Base-by-base conservation (phyloP, 768 basidiomycete species). In the Boletus rubropictus region DNA sequence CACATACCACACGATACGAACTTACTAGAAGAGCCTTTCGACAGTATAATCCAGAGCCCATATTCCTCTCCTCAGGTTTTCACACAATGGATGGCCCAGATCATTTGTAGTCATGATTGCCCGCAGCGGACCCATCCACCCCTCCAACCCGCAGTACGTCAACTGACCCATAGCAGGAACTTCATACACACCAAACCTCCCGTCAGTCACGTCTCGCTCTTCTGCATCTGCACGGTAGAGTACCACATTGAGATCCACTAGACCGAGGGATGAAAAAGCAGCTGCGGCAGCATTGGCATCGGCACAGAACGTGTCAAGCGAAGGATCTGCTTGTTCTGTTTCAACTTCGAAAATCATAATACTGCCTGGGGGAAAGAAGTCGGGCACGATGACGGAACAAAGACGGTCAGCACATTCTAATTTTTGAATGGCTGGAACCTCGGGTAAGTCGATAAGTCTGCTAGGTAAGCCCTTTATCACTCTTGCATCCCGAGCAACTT, bases 1-100 rank as follows among this genome's bases (percentile, higher is more conserved):
- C 39, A 44, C n/a, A 41, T 28, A 18, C 9, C 38, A 40, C 9
- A 42, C 18, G 7, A 22, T 1, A 20, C 44, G 32, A 5, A 76
- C 90, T 59, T 59, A 93, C 89, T 76, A 75, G 44, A 71, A 69
- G 36, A 97, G 65, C 38, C 95, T 76, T 40, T 74, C 64, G 50
- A 82, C 72, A 8, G 89, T 77, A 59, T 98, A 98, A 65, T 98
- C 89, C 58, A 97, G 67, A 11, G 95, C 87, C 96, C 96, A 98
- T 14, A 75, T 75, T 7, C 96, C 96, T 24, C 85, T 76, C 49
- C 96, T 78, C 48, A 98, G 66, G 67, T 98, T 90, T 3, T 72
- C 83, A 57, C 91, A 95, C 4, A 99, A 73, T 1, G 91, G 78
- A 64, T 98, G 93, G 0, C 96, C 96, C 3, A 98, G 76, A 62